Evolutionary conservation across 1,284 basidiomycete species (phyloP), one percentile per base, ranked within the genome.

Genomic region (Kalmanozyma brasiliensis): DNA sequence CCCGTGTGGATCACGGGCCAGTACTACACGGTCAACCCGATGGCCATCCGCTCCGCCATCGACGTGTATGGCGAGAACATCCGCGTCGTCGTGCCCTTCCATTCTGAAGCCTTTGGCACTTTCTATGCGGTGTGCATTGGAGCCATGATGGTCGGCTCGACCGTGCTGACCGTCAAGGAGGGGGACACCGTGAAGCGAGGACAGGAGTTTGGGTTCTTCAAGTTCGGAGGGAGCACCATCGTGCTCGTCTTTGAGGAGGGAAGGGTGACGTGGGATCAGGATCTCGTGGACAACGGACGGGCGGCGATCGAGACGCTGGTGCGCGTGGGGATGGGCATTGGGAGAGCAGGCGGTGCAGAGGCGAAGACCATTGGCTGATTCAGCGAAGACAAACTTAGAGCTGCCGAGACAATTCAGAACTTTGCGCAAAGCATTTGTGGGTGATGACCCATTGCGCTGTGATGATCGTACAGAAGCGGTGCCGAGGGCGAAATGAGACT

Each of bases 51-150:
- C 89, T 81, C 57, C 10, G 84, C 86, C 2, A 87, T 98, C 22
- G 94, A 98, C 74, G 92, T 98, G 4, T 98, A 94, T 71, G 93
- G 93, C 23, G 94, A 97, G 83, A 98, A 98, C 82, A 86, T 86
- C 45, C 87, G 90, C 20, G 78, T 77, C 6, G 75, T 83, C 0
- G 71, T 82, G 4, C 71, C 72, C 9, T 80, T 85, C 52, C 65
- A 84, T 51, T n/a, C n/a, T n/a, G n/a, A n/a, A 83, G 82, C 17
- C 77, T 65, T 69, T 49, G 53, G 63, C 24, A 55, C 47, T 2
- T 75, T 53, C 26, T 61, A 61, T n/a, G 72, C 74, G 30, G 79
- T 82, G 7, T 76, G 77, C 30, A 71, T 82, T 33, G 79, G 82
- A 65, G 86, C 86, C 2, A 85, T 87, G 85, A 83, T 87, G 53